Base-by-base conservation (phyloP, 2,329 filamentous ascomycete genomes). In the Colletotrichum kahawae region DNA sequence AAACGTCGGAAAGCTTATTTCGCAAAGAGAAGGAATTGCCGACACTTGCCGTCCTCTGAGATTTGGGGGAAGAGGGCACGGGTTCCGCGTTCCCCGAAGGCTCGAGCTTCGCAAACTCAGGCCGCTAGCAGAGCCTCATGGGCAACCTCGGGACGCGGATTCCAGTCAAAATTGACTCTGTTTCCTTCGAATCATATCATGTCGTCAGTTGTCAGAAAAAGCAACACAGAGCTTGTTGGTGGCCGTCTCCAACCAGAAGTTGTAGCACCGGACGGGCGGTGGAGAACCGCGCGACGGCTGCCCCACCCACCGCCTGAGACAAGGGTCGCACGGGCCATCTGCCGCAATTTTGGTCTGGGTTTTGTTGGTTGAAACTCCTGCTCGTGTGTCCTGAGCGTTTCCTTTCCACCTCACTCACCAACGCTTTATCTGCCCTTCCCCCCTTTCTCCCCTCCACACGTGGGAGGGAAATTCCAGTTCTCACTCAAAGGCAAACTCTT, bases 301-400 rank as follows among this genome's bases (percentile, higher is more conserved):
- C 18, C 36, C 62, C 62, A 71, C 69, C 21, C 33, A 18, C 48
- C 38, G 21, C 59, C 8, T 24, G 27, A n/a, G 51, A 48, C 67
- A 59, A 54, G 67, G 67, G 21, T 43, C 12, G 67, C 71, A 74
- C 67, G 68, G 60, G n/a, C 67, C 71, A 66, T 14, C 18, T 21
- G 2, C 24, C 21, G 67, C 67, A 65, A 71, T 60, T 38, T 71
- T 54, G 67, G 71, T 57, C 65, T 33, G 24, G 56, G 36, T 33
- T 54, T 34, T 74, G 62, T 66, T 70, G 70, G 70, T 71, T 59
- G 54, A 31, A 36, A 33, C 59, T 65, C 29, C n/a, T 51, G 43
- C 43, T 51, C 43, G 43, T 21, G 59, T 21, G 56, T 64, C 48
- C 43, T 21, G 48, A 48, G 43, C 33, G 27, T 31, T 10, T 48